Evolutionary conservation across 148 eudicot species (phyloP), one percentile per base, ranked within the genome.

Genomic region (Cornus controversa): DNA sequence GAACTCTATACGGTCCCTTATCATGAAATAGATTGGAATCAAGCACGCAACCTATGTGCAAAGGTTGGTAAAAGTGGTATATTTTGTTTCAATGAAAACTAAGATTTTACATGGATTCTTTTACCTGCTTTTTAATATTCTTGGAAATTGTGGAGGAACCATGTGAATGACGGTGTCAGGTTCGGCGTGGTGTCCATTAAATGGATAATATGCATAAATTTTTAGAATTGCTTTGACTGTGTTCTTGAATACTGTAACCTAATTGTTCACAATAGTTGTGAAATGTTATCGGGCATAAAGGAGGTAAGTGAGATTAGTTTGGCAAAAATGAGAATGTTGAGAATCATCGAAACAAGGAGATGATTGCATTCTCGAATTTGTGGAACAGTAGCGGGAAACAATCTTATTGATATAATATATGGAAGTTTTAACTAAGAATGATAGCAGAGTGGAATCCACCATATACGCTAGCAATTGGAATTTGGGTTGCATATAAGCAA

Each of bases 11-110:
- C 80, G 36, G 88, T 87, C 73, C 94, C 98, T 65, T 96, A 96
- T 81, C 98, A 96, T 78, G 93, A 96, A 83, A 81, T 96, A 75
- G 85, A 96, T 74, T 96, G 99, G 99, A 77, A 93, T 83, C 79
- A 67, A 58, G 98, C 99, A 16, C 94, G 99, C 75, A 93, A 90
- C 78, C 87, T 85, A 78, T 96, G 99, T 87, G 99, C 99, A 58
- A 93, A 96, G 99, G 99, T 96, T 53, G 70, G 85, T 79, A 66
- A 66, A 25, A 54, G 28, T 34, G 65, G 7, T 67, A 47, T 66
- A 60, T 60, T 18, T 18, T 60, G 4, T 50, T 60, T 20, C 25
- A 60, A 18, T 20, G 24, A 60, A 3, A 60, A 25, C 24, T 60
- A 60, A 60, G 64, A n/a, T 20, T n/a, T 60, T 3, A n/a, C 64